Percentiles rank a stretch among this genome's conserved stretches.
phyloP scores from a whole-genome alignment of 169 alveolate species.

The Cyclospora cayetanensis region DNA sequence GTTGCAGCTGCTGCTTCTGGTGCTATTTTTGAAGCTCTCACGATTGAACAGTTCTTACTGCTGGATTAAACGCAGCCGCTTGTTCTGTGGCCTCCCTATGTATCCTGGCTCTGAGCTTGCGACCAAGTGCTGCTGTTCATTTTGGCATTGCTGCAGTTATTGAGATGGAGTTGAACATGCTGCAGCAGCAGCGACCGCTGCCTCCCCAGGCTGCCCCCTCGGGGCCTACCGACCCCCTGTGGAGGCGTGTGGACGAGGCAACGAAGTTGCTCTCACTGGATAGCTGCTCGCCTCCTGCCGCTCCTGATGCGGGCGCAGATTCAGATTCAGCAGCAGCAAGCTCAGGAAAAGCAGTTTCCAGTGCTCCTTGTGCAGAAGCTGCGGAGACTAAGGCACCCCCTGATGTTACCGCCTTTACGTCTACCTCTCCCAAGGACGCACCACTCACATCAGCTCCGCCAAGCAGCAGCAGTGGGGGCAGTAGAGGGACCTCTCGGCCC shows the following conservation, averaged over 20 bases:
- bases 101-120: neutral
- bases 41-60: slow-evolving; percentile 1
- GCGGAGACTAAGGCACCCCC: neutral
- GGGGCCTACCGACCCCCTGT: neutral
- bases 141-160: neutral
- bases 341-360: neutral
- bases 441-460: too few species aligned
- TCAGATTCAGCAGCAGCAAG: neutral
- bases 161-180: neutral
- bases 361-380: neutral
- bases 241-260: neutral
- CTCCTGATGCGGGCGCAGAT: neutral
- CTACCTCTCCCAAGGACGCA: neutral
- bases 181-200: slow-evolving; percentile 7
- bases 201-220: neutral
- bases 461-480: slow-evolving; percentile 43
- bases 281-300: neutral
- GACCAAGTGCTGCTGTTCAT: neutral
- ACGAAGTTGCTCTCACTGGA: neutral
- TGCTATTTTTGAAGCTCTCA: neutral
- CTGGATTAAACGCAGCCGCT: neutral
- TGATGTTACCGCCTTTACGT: neutral
- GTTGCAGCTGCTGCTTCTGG: neutral
- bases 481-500: neutral
- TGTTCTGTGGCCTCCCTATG: neutral